Percentiles rank a stretch among this genome's conserved stretches.
phyloP scores from a whole-genome alignment of 257 asterid genomes.

The Paulownia fortunei region DNA sequence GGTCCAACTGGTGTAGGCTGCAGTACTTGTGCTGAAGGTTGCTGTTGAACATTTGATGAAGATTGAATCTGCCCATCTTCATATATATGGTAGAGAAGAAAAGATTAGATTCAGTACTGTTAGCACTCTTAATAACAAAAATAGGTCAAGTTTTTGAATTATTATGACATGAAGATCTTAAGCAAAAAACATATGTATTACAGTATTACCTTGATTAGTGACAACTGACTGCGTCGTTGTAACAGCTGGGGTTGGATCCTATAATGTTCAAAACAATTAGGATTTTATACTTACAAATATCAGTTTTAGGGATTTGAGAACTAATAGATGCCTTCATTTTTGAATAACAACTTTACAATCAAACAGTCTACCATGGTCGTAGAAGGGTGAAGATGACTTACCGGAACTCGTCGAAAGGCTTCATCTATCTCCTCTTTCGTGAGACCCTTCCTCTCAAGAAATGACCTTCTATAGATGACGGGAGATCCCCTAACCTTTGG shows the following conservation, averaged over 20 bases:
- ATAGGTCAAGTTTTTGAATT: neutral
- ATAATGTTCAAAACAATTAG: slow-evolving; percentile 33
- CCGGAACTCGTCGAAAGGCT: slow-evolving; percentile 97
- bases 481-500: slow-evolving; percentile 98
- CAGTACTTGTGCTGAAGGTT: slow-evolving; percentile 52
- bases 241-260: slow-evolving; percentile 81
- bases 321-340: neutral
- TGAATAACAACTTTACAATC: neutral
- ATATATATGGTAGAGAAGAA: slow-evolving; percentile 24
- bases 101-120: slow-evolving; percentile 25
- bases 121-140: slow-evolving; percentile 18
- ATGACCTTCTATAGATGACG: slow-evolving; percentile 87
- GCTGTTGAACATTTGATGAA: slow-evolving; percentile 55
- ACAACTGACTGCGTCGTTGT: slow-evolving; percentile 55
- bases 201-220: slow-evolving; percentile 63
- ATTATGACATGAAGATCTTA: neutral
- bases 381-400: slow-evolving; percentile 42
- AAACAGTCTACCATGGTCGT: too few species aligned
- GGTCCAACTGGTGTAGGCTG: slow-evolving; percentile 59
- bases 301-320: slow-evolving; percentile 1
- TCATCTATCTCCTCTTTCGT: slow-evolving; percentile 99
- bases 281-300: slow-evolving; percentile 7
- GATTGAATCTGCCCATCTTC: slow-evolving; percentile 66
- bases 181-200: neutral
- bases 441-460: slow-evolving; percentile 98